phyloP scores from a whole-genome alignment of 1,284 basidiomycete genomes.

The Melampsora larici-populina region DNA sequence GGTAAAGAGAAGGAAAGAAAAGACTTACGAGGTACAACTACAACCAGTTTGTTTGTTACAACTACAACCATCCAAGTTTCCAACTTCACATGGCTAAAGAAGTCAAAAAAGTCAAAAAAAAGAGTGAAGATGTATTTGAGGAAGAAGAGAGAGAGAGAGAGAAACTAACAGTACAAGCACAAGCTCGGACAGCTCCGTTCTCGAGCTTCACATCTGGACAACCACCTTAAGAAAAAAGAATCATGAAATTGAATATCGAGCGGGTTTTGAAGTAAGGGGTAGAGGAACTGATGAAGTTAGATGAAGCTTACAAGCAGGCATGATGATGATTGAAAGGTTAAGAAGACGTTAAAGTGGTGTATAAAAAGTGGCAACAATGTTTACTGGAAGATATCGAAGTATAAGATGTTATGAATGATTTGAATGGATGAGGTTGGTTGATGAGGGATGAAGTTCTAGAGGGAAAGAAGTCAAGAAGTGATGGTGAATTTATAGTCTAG shows the following conservation, averaged over 20 bases:
- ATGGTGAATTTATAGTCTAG: too few species aligned
- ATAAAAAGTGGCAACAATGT: too few species aligned
- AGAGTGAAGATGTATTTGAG: neutral
- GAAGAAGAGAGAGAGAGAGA: too few species aligned
- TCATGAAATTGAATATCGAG: neutral
- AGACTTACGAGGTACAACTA: conserved; percentile 12
- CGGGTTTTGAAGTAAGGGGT: neutral
- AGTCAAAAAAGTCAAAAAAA: neutral
- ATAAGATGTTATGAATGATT: too few species aligned
- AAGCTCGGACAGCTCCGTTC: conserved; percentile 16
- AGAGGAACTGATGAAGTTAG: neutral
- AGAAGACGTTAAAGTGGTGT: too few species aligned
- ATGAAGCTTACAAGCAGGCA: conserved; percentile 29
- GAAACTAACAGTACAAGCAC: conserved; percentile 17
- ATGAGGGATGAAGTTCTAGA: too few species aligned
- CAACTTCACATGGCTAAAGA: conserved; percentile 24
- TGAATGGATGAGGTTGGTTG: too few species aligned
- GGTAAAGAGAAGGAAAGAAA: neutral
- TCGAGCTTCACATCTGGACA: conserved; percentile 34
- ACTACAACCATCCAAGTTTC: conserved; percentile 27
- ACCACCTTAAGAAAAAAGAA: conserved; percentile 13
- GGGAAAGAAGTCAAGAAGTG: too few species aligned
- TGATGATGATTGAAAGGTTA: neutral
- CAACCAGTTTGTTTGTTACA: conserved; percentile 40
- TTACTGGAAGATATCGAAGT: too few species aligned